Evolutionary conservation across 106 monocot species (phyloP), one percentile per base, ranked within the genome.

Genomic region (Amphibolis antarctica): DNA sequence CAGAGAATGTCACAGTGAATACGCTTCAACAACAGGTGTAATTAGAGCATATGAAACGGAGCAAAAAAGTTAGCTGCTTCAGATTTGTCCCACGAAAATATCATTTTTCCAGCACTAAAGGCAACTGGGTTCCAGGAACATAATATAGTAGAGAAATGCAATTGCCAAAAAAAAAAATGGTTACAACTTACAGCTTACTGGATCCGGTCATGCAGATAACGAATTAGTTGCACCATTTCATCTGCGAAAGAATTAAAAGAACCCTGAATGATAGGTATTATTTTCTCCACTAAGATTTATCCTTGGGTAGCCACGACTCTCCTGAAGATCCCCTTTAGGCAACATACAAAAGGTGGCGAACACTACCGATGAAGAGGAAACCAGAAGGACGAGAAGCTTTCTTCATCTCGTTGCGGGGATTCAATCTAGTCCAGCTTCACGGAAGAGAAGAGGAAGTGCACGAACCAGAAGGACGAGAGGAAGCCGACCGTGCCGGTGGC

Each of bases 381-480:
- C n/a, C n/a, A n/a, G n/a, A n/a, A n/a, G n/a, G n/a, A n/a, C n/a
- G n/a, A n/a, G n/a, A n/a, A n/a, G n/a, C n/a, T n/a, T n/a, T n/a
- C n/a, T n/a, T n/a, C 58, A 17, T 58, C 58, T 58, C 15, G 26
- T 58, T 58, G n/a, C 49, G 17, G 49, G 13, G 12, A 15, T 23
- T 9, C 43, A 42, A 21, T 21, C 55, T 42, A 73, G 48, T 73
- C 73, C 0, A 66, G 57, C 73, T 73, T 73, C 47, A 73, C 73
- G n/a, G 73, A 66, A 2, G 65, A 66, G 66, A 73, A 73, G 65
- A 73, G 73, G 66, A 48, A 66, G 73, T 73, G 73, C 22, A 73
- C 73, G 25, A 73, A 73, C 66, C 59, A 73, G 59, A 73, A 73
- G 14, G 73, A 73, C 17, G 66, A 66, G 17, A 73, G 66, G 49